Base-by-base conservation (phyloP, 2,329 filamentous ascomycete species). In the Aureobasidium zeae region DNA sequence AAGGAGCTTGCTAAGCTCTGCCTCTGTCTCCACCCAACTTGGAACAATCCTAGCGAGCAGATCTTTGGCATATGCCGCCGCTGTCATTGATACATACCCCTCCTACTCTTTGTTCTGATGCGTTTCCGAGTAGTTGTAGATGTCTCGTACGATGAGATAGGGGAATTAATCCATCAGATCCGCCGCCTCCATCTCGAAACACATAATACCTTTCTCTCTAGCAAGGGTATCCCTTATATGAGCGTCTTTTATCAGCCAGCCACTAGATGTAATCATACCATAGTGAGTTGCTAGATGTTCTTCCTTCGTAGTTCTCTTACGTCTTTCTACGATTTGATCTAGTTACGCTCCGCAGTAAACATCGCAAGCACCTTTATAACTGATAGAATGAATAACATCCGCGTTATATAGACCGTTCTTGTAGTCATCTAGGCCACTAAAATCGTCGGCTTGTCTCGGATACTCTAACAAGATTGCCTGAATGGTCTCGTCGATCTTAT, bases 191-290 rank as follows among this genome's bases (percentile, higher is more conserved):
- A 49, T 49, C 21, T 49, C 49, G 17, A 49, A 43, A 21, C 49
- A 51, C 2, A 48, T 5, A 6, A 48, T 20, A 17, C 25, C 39
- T 33, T 28, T 35, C 47, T 38, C 46, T 49, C 33, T 45, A 4
- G 36, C 29, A 3, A 46, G 17, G 11, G n/a, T 21, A 22, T 49
- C 44, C 20, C 47, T 34, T 2, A 16, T 25, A 7, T 1, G 19
- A 7, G 32, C 47, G 33, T 49, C 44, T 20, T 45, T 49, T 10
- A 49, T 35, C 4, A 49, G 12, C 5, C 20, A 55, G 36, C 69
- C 59, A 11, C 58, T 63, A 1, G 63, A 67, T 3, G 56, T 66
- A 2, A 69, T 57, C 0, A 48, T 41, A 0, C 67, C 66, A 21
- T 68, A 51, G 34, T 65, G 61, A 0, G 69, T 45, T 0, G 9